A percentile compares a stretch with the other conserved stretches of the same genome.
phyloP scores from a whole-genome alignment of 768 basidiomycete genomes.

The Sporobolomyces pararoseus region DNA sequence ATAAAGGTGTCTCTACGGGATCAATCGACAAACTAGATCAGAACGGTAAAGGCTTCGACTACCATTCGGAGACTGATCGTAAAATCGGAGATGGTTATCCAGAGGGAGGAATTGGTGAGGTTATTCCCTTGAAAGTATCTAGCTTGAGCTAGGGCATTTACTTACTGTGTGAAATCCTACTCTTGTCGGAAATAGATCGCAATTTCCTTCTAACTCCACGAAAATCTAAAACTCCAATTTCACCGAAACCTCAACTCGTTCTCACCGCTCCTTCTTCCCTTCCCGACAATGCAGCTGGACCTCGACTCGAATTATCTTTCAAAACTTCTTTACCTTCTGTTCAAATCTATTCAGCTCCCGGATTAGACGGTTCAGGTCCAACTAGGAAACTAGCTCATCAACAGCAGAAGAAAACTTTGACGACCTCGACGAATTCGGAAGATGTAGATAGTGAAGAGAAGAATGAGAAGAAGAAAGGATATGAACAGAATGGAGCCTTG shows the following conservation, averaged over 20 bases:
- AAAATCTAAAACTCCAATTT: background rate
- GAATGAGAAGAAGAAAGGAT: conserved; percentile 12
- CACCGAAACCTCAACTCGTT: conserved; percentile 15
- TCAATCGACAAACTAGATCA: conserved; percentile 5
- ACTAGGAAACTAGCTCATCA: conserved; percentile 19
- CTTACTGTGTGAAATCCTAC: background rate
- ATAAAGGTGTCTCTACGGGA: conserved; percentile 25
- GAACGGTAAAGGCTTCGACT: conserved; percentile 8
- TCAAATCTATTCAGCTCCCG: conserved; percentile 30
- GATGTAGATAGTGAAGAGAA: too few relatives aligned
- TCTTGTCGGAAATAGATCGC: conserved; percentile 10
- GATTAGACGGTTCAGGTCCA: conserved; percentile 16
- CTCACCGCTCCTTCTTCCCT: conserved; percentile 20
- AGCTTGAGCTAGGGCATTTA: background rate
- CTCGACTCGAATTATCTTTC: conserved; percentile 30
- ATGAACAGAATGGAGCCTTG: conserved; percentile 2
- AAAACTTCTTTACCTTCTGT: conserved; percentile 20
- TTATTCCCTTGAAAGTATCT: background rate
- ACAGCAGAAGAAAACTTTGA: too few relatives aligned
- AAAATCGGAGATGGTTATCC: conserved; percentile 29
- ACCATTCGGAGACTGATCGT: background rate
- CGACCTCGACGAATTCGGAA: too few relatives aligned
- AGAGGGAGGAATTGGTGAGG: conserved; percentile 22
- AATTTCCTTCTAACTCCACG: conserved; percentile 18
- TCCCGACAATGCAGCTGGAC: background rate